These are phyloP conservation scores for Russula abietina DNA, from an alignment of 768 basidiomycete genomes.

Conservation along the genomic window DNA sequence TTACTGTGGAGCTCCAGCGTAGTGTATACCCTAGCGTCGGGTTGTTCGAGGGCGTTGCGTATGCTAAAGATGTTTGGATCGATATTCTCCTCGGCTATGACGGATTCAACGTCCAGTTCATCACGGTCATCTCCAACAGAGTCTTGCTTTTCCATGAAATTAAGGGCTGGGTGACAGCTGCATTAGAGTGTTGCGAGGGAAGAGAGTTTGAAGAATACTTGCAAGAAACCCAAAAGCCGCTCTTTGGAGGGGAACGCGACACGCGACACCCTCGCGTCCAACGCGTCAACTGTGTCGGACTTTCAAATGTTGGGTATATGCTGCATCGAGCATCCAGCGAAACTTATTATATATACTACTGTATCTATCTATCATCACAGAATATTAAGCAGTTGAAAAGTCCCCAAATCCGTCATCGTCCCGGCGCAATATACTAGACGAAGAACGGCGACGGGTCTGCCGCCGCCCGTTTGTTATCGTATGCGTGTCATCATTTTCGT, in stretches of 20 bases:
- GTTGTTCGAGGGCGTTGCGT: conserved; percentile 26
- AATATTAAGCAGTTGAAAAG: conserved; percentile 8
- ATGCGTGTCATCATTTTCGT: conserved; percentile 32
- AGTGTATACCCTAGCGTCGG: conserved; percentile 26
- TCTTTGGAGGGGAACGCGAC: not conserved
- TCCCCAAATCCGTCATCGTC: conserved; percentile 17
- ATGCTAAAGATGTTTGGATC: conserved; percentile 25
- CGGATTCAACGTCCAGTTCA: conserved; percentile 21
- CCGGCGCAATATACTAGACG: conserved; percentile 11
- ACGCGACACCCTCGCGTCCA: not conserved
- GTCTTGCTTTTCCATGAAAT: conserved; percentile 2
- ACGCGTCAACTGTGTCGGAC: not conserved
- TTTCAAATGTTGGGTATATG: not conserved
- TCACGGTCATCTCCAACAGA: conserved; percentile 10
- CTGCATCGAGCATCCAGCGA: too few relatives aligned
- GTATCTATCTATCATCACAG: not conserved
- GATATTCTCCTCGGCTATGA: conserved; percentile 21
- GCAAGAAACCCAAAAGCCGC: not conserved
- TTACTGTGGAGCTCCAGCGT: conserved; percentile 28
- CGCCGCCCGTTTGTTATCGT: not conserved
- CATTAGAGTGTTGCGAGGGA: not conserved
- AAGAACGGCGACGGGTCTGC: conserved; percentile 20
- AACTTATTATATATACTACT: too few relatives aligned
- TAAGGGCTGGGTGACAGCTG: not conserved
- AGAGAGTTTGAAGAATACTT: not conserved